These are phyloP conservation scores for Colletotrichum chlorophyti DNA, from an alignment of 2,329 filamentous ascomycete species.

Conservation along the genomic window DNA sequence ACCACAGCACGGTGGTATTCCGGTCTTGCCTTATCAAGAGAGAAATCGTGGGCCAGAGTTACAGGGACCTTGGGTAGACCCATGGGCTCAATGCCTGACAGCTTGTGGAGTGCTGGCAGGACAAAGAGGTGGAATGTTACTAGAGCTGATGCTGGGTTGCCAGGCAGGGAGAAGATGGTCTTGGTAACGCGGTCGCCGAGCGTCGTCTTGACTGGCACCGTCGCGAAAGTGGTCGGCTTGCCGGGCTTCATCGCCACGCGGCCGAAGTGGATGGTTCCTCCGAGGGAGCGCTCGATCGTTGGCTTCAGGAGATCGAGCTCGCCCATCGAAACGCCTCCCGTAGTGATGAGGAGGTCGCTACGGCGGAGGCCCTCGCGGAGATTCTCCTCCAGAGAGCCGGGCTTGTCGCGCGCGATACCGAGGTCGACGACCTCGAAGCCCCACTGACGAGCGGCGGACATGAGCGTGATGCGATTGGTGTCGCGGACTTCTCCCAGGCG, in stretches of 20 bases:
- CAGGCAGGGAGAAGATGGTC: conserved; percentile 87
- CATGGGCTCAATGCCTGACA: conserved; percentile 70
- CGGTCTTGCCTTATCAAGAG: conserved; percentile 74
- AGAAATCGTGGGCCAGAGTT: conserved; percentile 73
- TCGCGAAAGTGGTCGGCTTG: conserved; percentile 97
- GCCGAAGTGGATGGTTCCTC: conserved; percentile 94
- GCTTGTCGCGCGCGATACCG: conserved; percentile 80
- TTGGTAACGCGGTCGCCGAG: conserved; percentile 65
- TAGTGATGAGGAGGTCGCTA: conserved; percentile 87
- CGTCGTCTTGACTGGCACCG: conserved; percentile 72
- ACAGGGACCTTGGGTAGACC: conserved; percentile 79
- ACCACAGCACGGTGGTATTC: conserved; percentile 93
- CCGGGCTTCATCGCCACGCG: conserved; percentile 98
- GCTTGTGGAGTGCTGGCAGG: conserved; percentile 81
- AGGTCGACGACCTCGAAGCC: conserved; percentile 85
- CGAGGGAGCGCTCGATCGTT: conserved; percentile 87
- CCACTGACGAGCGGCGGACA: conserved; percentile 76
- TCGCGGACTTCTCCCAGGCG: conserved; percentile 87
- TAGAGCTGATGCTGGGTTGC: conserved; percentile 91
- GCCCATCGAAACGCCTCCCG: conserved; percentile 96
- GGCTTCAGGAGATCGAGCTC: conserved; percentile 96
- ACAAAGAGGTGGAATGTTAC: conserved; percentile 97
- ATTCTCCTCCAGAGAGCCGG: conserved; percentile 76
- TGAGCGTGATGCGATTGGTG: conserved; percentile 87
- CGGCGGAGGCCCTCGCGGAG: conserved; percentile 77